Evolutionary conservation across 345 rosid species (phyloP).

Genomic region (Eucalyptus melliodora): DNA sequence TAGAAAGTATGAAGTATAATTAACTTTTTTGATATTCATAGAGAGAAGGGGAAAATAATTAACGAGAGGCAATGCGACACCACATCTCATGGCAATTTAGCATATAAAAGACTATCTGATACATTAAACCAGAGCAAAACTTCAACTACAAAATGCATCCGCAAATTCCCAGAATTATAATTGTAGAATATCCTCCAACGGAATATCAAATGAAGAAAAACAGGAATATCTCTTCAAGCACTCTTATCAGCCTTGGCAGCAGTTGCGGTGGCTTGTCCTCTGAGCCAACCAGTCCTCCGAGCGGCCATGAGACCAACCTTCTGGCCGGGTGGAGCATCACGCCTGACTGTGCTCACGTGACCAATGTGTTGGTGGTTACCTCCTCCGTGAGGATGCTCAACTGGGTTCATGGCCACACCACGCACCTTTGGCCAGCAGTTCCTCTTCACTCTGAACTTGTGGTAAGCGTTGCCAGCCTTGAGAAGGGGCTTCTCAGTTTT

Average conservation of each 20-base stretch:
- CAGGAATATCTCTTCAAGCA: neutral
- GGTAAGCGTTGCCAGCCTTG: constrained; percentile 43
- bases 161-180: neutral
- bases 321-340: constrained; percentile 42
- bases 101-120: neutral
- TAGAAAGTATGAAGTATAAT: rapidly evolving
- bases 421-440: constrained; percentile 54
- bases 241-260: constrained; percentile 20
- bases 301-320: constrained; percentile 50
- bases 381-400: constrained; percentile 50
- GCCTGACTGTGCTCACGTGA: constrained; percentile 35
- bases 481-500: constrained; percentile 43
- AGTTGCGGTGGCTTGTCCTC: constrained; percentile 23
- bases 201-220: neutral
- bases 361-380: constrained; percentile 50
- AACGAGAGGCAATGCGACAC: neutral
- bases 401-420: constrained; percentile 51
- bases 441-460: constrained; percentile 38
- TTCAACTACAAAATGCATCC: neutral
- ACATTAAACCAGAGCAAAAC: neutral
- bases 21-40: neutral
- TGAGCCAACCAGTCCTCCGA: constrained; percentile 32
- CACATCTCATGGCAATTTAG: neutral
- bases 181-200: neutral
- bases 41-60: neutral